These are phyloP conservation scores for Sporothrix dimorphospora DNA, from an alignment of 2,329 filamentous ascomycete species.

Conservation along the genomic window DNA sequence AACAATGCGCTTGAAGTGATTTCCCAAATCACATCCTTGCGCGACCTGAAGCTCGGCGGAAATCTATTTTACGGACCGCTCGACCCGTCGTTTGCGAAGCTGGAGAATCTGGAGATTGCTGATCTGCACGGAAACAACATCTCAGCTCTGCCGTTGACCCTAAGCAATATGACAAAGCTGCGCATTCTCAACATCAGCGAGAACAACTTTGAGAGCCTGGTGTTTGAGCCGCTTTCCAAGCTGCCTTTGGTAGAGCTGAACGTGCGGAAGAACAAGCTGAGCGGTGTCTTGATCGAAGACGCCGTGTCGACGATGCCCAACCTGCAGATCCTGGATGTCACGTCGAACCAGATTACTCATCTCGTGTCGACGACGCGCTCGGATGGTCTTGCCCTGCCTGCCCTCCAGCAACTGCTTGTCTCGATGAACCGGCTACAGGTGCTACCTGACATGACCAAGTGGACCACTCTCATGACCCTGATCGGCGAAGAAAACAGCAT, in stretches of 20 bases:
- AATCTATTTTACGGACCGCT: slow-evolving; percentile 74
- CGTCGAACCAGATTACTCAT: slow-evolving; percentile 71
- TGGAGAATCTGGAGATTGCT: slow-evolving; percentile 74
- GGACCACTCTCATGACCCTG: slow-evolving; percentile 73
- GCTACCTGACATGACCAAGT: slow-evolving; percentile 74
- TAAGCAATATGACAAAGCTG: slow-evolving; percentile 70
- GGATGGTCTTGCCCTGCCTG: slow-evolving; percentile 64
- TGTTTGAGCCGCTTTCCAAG: slow-evolving; percentile 68
- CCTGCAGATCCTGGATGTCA: slow-evolving; percentile 77
- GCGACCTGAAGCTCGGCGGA: slow-evolving; percentile 79
- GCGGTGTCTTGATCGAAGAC: slow-evolving; percentile 70
- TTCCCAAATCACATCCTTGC: slow-evolving; percentile 70
- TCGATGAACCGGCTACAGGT: slow-evolving; percentile 76
- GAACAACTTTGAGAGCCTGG: slow-evolving; percentile 73
- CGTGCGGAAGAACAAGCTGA: slow-evolving; percentile 76
- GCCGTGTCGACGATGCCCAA: slow-evolving; percentile 60
- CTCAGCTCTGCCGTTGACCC: slow-evolving; percentile 66
- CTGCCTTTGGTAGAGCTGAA: slow-evolving; percentile 74
- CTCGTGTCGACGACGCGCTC: slow-evolving; percentile 47
- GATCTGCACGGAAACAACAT: slow-evolving; percentile 83
- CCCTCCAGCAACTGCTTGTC: slow-evolving; percentile 73
- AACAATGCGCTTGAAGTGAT: slow-evolving; percentile 74
- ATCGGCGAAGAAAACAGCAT: slow-evolving; percentile 83
- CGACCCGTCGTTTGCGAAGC: slow-evolving; percentile 61
- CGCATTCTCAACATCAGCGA: slow-evolving; percentile 78